Base-by-base conservation (phyloP, 345 rosid genomes). In the Populus tremula region DNA sequence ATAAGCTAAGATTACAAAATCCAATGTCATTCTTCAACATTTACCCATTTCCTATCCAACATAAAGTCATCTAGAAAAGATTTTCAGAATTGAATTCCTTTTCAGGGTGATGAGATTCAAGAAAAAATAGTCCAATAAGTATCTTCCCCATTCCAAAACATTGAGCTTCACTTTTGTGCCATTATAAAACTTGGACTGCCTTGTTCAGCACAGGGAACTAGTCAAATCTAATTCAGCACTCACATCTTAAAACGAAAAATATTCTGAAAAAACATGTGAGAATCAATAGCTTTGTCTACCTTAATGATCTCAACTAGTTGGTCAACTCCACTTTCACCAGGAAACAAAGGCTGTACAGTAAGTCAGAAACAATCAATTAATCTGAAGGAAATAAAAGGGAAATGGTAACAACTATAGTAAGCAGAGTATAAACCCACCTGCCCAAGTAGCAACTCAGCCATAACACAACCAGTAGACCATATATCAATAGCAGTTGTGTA, bases 311-410 rank as follows among this genome's bases (percentile, higher is more conserved):
- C 98, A 54, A 96, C 98, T 68, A 96, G 87, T 78, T 93, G 99
- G 84, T 96, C 99, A 20, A 96, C 96, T 80, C 98, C 97, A 56
- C 98, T 96, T 84, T 93, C 99, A 67, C 99, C 99, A 43, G 99
- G 98, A 88, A 96, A 96, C 73, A 96, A 71, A 74, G 98, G 99
- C 99, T 96, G 90, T 31, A 86, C 21, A 53, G 47, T 63, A 31
- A 31, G 69, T 76, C 33, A 59, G 61, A 25, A 56, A 23, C 11
- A 41, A 74, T 25, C 23, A 27, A 45, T 62, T 63, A 50, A 68
- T 13, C 63, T 3, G 6, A 56, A 74, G 23, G 23, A 43, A 65
- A 27, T 31, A 59, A 76, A 14, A 10, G 25, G 5, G 33, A 65
- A 77, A 74, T 56, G 72, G 27, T 31, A 25, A 81, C 35, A 76